Evolutionary conservation across 805 yeast species (phyloP), one percentile per base, ranked within the genome.

Genomic region (Starmera quercuum): DNA sequence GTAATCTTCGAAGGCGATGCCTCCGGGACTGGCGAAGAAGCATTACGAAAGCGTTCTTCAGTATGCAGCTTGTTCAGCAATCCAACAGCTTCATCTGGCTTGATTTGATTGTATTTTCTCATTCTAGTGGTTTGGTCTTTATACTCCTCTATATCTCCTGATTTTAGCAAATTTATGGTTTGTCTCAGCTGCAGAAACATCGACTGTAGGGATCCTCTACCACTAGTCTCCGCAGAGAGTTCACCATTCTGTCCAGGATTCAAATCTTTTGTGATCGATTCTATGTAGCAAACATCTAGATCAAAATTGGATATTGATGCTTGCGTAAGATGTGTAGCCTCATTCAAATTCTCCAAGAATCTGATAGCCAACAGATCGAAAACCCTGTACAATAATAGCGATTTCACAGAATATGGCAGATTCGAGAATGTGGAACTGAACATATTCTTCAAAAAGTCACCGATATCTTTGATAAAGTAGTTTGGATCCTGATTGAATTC

Each of bases 341-440:
- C 58, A 29, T 75, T 63, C 39, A 88, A 63, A 7, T 78, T 64
- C 29, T 69, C 67, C 40, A 83, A 63, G 53, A 90, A 74, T 40
- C 78, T 74, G 26, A 78, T 73, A 0, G 94, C 78, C 39, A 92
- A 71, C 42, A 83, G 78, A 60, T 88, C 97, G 53, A 84, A 85
- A 19, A 90, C 86, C 51, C 95, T 73, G 44, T 86, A 78, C 39
- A 88, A 71, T n/a, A 94, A 73, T 39, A 87, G 61, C 4, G 90
- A 78, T 45, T 83, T 74, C 37, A 90, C 78, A 5, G 83, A 72
- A 29, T 70, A 69, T 0, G 97, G 97, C 30, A 92, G 64, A 38
- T 82, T 83, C 9, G 82, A 78, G 46, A 92, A 74, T 12, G 94
- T 86, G 2, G 95, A 79, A 33, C 80, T 75, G 52, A 90, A 86